These are phyloP conservation scores for Spathaspora passalidarum DNA, from an alignment of 805 yeast genomes.

Conservation along the genomic window DNA sequence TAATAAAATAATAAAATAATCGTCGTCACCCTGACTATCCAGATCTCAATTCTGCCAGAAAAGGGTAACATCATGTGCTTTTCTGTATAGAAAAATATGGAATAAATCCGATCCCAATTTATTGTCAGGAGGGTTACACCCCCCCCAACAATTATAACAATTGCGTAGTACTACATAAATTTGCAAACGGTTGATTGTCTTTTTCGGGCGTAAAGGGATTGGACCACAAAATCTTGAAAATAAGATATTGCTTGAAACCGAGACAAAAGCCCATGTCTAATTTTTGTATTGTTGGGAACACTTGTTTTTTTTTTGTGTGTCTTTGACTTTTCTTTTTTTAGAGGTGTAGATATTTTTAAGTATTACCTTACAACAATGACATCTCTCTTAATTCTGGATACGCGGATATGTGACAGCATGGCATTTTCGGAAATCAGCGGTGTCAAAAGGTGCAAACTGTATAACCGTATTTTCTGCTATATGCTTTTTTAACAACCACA, in stretches of 20 bases:
- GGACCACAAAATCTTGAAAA: background rate
- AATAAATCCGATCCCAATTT: too few relatives aligned
- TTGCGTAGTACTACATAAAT: too few relatives aligned
- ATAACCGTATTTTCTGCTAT: background rate
- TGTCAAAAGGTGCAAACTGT: background rate
- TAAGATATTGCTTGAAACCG: background rate
- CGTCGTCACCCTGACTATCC: too few relatives aligned
- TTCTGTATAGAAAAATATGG: too few relatives aligned
- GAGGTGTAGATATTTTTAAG: background rate
- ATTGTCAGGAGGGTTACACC: too few relatives aligned
- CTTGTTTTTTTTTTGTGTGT: background rate
- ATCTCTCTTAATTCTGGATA: too few relatives aligned
- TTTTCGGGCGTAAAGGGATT: background rate
- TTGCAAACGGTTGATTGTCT: background rate
- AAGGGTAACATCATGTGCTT: too few relatives aligned
- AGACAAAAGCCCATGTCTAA: background rate
- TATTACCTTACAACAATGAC: background rate
- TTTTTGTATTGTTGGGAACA: background rate
- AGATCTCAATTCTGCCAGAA: too few relatives aligned
- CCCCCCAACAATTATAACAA: too few relatives aligned
- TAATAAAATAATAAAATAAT: too few relatives aligned
- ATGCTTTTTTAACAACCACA: background rate
- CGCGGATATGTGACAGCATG: background rate
- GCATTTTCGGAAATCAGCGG: background rate
- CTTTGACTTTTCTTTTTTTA: background rate